Evolutionary conservation across 805 yeast species (phyloP).

Genomic region (Wickerhamomyces kurtzmanii): DNA sequence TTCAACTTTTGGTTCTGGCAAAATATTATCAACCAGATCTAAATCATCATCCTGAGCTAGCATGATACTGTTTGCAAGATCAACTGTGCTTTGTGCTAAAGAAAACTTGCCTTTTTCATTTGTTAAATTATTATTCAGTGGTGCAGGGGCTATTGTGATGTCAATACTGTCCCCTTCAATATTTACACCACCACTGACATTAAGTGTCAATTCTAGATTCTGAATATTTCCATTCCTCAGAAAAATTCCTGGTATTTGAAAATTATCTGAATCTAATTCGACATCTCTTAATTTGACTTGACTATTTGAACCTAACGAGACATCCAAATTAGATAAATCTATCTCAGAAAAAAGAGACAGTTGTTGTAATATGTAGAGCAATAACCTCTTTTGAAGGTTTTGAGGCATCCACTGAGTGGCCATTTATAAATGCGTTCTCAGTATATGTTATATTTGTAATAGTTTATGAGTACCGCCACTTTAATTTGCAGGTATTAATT

Average conservation of each 20-base stretch:
- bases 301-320: constrained; percentile 54
- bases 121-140: constrained; percentile 9
- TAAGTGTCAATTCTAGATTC: constrained; percentile 45
- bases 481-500: no score
- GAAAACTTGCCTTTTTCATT: constrained; percentile 31
- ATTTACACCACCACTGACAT: constrained; percentile 62
- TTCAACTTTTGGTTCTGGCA: constrained; percentile 6
- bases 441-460: no score
- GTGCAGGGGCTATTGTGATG: constrained; percentile 29
- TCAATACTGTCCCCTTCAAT: constrained; percentile 49
- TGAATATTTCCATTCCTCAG: constrained; percentile 54
- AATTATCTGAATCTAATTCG: constrained; percentile 60
- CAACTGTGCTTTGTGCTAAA: constrained; percentile 65
- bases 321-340: constrained; percentile 74
- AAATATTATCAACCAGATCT: constrained; percentile 9
- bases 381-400: constrained; percentile 72
- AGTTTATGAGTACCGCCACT: no score
- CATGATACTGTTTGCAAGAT: constrained; percentile 47
- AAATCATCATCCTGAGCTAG: constrained; percentile 22
- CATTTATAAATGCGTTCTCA: no score
- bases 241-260: constrained; percentile 54
- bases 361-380: constrained; percentile 73
- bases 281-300: constrained; percentile 49
- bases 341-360: constrained; percentile 74
- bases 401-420: constrained; percentile 64